Evolutionary conservation across 257 asterid genomes (phyloP).

Genomic region (Gentiana dahurica): DNA sequence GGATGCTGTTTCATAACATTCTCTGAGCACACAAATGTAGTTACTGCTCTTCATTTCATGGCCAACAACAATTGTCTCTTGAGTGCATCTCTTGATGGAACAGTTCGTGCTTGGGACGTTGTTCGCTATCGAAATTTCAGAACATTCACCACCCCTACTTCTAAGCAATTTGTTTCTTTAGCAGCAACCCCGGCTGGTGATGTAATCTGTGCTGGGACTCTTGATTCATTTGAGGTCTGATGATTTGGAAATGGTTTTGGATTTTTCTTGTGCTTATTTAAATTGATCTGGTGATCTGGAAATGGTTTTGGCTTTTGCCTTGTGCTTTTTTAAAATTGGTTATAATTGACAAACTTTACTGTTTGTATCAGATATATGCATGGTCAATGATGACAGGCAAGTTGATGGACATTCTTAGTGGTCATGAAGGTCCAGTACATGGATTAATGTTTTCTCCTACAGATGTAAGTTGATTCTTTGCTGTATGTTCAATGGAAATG

Average conservation of each 20-base stretch:
- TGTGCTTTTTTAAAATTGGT: slow-evolving; percentile 8
- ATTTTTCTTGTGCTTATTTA: too few relatives aligned
- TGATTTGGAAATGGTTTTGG: slow-evolving; percentile 12
- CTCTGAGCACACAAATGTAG: slow-evolving; percentile 89
- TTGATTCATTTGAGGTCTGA: slow-evolving; percentile 91
- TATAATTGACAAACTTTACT: slow-evolving; percentile 17
- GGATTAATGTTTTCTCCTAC: slow-evolving; percentile 92
- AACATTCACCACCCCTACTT: slow-evolving; percentile 87
- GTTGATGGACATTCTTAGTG: slow-evolving; percentile 86
- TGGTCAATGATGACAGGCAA: slow-evolving; percentile 99
- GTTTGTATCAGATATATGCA: slow-evolving; percentile 56
- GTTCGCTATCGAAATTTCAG: slow-evolving; percentile 90
- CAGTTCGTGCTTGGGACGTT: slow-evolving; percentile 97
- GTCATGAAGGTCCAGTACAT: slow-evolving; percentile 98
- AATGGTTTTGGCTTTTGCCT: background rate
- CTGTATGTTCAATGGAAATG: slow-evolving; percentile 2
- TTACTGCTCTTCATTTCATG: slow-evolving; percentile 91
- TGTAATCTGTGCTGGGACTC: slow-evolving; percentile 97
- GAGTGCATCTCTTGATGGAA: slow-evolving; percentile 98
- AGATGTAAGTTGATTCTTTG: slow-evolving; percentile 39
- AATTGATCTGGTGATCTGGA: too few relatives aligned
- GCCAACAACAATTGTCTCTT: slow-evolving; percentile 76
- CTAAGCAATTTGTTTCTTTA: slow-evolving; percentile 91
- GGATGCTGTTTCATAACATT: slow-evolving; percentile 92
- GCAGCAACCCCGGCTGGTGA: slow-evolving; percentile 95